Evolutionary conservation across 768 basidiomycete species (phyloP).

Genomic region (Tephrocybe sp.): DNA sequence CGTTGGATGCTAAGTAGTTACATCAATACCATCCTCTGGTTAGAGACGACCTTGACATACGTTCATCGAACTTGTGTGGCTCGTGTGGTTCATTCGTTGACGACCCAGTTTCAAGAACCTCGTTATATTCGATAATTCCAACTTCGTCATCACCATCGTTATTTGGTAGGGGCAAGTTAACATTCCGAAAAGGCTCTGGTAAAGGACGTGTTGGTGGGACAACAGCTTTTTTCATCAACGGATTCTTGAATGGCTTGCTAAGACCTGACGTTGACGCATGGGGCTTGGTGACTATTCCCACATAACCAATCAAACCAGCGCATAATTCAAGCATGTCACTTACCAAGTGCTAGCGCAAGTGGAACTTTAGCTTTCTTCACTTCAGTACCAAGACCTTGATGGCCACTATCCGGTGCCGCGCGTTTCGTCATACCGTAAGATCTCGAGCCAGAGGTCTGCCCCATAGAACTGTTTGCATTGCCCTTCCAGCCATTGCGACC

Average conservation of each 20-base stretch:
- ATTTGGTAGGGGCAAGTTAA: too few relatives aligned
- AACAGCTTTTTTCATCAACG: constrained; percentile 24
- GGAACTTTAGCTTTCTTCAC: constrained; percentile 33
- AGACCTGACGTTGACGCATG: constrained; percentile 37
- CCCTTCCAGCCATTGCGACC: not conserved
- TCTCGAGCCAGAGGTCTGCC: constrained; percentile 3
- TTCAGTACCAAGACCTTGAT: not conserved
- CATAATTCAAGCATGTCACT: not conserved
- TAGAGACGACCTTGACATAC: not conserved
- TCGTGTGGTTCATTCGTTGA: too few relatives aligned
- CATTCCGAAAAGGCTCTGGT: too few relatives aligned
- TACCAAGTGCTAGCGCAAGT: constrained; percentile 31
- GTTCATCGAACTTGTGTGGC: too few relatives aligned
- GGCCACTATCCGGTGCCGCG: constrained; percentile 4
- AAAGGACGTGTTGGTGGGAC: constrained; percentile 8
- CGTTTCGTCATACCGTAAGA: constrained; percentile 13
- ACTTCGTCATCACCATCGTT: too few relatives aligned
- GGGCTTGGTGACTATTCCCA: constrained; percentile 42
- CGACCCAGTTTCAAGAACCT: too few relatives aligned
- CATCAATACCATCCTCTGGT: not conserved
- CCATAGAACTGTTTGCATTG: not conserved
- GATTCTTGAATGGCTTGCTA: constrained; percentile 50
- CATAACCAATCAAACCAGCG: not conserved
- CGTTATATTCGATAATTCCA: not conserved
- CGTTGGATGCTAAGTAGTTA: constrained; percentile 1